These are phyloP conservation scores for Neurospora hispaniola DNA, from an alignment of 495 filamentous ascomycete species.

Conservation along the genomic window DNA sequence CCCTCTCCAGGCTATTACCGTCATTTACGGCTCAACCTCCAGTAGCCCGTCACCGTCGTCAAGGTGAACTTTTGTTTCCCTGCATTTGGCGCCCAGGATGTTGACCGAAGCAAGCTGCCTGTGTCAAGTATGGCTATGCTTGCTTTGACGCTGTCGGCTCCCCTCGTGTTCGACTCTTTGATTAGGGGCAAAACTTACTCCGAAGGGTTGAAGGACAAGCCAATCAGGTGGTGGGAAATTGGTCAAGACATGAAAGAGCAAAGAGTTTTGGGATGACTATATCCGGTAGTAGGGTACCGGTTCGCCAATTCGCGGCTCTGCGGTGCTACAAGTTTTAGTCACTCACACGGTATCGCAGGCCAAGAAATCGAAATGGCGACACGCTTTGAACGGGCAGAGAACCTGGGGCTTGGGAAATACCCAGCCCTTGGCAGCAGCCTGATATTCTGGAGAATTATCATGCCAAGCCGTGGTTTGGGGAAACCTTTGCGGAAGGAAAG, in stretches of 20 bases:
- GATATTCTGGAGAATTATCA: conserved; percentile 12
- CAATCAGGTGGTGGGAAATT: background rate
- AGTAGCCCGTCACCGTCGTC: background rate
- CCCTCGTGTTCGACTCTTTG: background rate
- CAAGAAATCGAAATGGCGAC: background rate
- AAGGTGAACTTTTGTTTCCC: background rate
- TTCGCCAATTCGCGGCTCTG: background rate
- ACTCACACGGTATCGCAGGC: background rate
- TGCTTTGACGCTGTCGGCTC: background rate
- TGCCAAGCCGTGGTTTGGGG: background rate
- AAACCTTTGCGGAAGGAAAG: conserved; percentile 11
- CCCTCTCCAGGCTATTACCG: background rate
- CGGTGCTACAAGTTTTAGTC: background rate
- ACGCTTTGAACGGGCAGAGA: background rate
- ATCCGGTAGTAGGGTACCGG: background rate
- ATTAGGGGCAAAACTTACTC: background rate
- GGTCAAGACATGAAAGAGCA: background rate
- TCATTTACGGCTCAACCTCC: background rate
- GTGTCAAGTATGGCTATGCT: background rate
- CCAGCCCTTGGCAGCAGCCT: conserved; percentile 25
- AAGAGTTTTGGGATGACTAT: background rate
- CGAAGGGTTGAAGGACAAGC: background rate
- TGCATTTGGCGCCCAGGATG: background rate
- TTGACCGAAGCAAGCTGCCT: background rate
- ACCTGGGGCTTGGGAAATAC: conserved; percentile 13